A percentile compares a stretch with the other conserved stretches of the same genome.
Conservation (phyloP, 768 basidiomycete genomes). For the Hypholoma sublateritium region DNA sequence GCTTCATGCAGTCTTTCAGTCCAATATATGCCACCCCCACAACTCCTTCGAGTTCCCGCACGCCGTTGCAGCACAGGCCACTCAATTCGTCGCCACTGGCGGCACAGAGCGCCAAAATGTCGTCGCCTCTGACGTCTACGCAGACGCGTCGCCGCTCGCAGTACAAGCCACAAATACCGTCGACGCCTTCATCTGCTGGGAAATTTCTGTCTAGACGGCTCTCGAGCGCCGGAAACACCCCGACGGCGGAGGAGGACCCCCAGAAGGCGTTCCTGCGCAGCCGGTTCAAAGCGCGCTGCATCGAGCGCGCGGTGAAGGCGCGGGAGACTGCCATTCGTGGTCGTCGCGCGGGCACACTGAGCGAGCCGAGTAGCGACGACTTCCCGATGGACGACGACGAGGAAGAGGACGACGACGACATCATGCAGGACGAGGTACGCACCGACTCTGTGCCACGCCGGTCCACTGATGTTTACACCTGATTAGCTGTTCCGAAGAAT, state of each 20-base stretch:
- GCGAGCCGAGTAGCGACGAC: constrained; percentile 52
- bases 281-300: constrained; percentile 58
- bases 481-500: constrained; percentile 66
- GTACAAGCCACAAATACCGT: constrained; percentile 42
- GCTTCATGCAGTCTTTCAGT: neutral
- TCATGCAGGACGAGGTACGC: constrained; percentile 65
- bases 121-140: constrained; percentile 45
- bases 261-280: constrained; percentile 58
- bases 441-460: neutral
- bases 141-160: constrained; percentile 55
- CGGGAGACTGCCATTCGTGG: constrained; percentile 48
- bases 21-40: constrained; percentile 24
- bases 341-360: constrained; percentile 27
- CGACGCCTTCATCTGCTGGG: constrained; percentile 1
- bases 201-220: constrained; percentile 1
- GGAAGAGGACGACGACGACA: constrained; percentile 56
- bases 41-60: constrained; percentile 32
- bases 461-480: neutral
- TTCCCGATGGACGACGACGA: constrained; percentile 50
- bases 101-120: constrained; percentile 30
- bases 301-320: constrained; percentile 59
- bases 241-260: constrained; percentile 28
- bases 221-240: neutral
- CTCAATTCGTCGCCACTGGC: constrained; percentile 54
- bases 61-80: constrained; percentile 33